Conservation (phyloP, 306 rosid genomes). For the Luffa acutangula region DNA sequence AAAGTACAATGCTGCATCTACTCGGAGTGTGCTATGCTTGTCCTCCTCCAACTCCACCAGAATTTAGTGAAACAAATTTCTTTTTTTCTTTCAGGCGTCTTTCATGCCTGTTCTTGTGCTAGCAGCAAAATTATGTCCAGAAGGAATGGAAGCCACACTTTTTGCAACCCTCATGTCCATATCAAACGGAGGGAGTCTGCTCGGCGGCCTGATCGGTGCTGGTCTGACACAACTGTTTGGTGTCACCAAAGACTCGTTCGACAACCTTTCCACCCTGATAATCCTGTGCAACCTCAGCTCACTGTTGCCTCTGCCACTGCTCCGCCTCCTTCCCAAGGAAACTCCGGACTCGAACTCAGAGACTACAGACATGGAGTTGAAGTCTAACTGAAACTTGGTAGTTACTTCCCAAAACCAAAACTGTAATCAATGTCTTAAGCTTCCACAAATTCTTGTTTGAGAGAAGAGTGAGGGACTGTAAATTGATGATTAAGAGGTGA, state of each 20-base stretch:
- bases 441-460: background rate
- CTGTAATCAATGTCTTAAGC: background rate
- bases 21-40: background rate
- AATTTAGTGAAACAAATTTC: background rate
- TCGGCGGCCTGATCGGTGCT: conserved; percentile 96
- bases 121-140: conserved; percentile 91
- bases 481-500: background rate
- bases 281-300: conserved; percentile 89
- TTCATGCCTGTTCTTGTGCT: conserved; percentile 98
- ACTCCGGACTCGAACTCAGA: conserved; percentile 32
- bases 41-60: background rate
- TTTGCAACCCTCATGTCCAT: conserved; percentile 98
- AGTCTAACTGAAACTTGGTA: conserved; percentile 40
- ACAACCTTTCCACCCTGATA: conserved; percentile 64
- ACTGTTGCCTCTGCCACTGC: conserved; percentile 81
- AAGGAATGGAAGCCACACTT: conserved; percentile 98
- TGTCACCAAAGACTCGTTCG: conserved; percentile 75
- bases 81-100: conserved; percentile 45
- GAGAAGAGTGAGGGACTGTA: background rate
- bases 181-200: conserved; percentile 84
- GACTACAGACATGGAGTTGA: conserved; percentile 54
- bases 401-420: background rate
- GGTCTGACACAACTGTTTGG: conserved; percentile 84
- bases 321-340: conserved; percentile 77
- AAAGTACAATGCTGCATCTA: background rate